Conservation (phyloP, 495 filamentous ascomycete genomes). For the Penicillium steckii region DNA sequence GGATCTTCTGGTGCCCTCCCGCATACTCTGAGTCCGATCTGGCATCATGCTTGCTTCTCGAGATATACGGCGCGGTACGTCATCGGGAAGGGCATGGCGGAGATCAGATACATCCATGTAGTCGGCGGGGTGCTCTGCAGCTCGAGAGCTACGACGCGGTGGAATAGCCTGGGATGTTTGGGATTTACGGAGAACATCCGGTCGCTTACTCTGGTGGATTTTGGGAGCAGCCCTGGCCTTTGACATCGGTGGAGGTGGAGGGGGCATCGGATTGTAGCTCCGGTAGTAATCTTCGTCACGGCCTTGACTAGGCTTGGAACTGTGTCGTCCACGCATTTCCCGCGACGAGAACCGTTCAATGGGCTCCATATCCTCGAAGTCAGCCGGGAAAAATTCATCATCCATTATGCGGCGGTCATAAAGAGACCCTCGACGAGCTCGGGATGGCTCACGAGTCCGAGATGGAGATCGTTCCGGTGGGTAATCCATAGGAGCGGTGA, state of each 20-base stretch:
- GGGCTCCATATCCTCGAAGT: conserved; percentile 29
- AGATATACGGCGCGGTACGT: conserved; percentile 26
- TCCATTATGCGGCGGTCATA: conserved; percentile 33
- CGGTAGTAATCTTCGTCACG: conserved; percentile 41
- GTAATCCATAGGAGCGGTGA: conserved; percentile 21
- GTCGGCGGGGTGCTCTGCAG: conserved; percentile 6
- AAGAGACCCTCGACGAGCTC: conserved; percentile 31
- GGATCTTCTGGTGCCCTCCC: conserved; percentile 25
- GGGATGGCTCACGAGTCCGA: conserved; percentile 29
- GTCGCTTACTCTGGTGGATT: conserved; percentile 37
- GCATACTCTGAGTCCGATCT: conserved; percentile 37
- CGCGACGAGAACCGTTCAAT: conserved; percentile 20
- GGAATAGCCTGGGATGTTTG: conserved; percentile 24
- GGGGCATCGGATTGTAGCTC: conserved; percentile 36
- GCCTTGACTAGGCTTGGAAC: conserved; percentile 17
- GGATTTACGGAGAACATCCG: conserved; percentile 29
- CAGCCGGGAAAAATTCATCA: conserved; percentile 21
- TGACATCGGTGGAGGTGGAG: conserved; percentile 34
- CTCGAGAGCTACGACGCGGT: conserved; percentile 31
- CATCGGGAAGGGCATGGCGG: conserved; percentile 30
- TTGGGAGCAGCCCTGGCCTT: conserved; percentile 30
- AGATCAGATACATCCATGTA: conserved; percentile 34
- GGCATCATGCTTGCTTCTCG: conserved; percentile 27
- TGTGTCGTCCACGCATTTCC: conserved; percentile 1
- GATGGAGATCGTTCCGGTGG: conserved; percentile 35